phyloP scores from a whole-genome alignment of 2,329 filamentous ascomycete species.

The Acephala macrosclerotiorum region DNA sequence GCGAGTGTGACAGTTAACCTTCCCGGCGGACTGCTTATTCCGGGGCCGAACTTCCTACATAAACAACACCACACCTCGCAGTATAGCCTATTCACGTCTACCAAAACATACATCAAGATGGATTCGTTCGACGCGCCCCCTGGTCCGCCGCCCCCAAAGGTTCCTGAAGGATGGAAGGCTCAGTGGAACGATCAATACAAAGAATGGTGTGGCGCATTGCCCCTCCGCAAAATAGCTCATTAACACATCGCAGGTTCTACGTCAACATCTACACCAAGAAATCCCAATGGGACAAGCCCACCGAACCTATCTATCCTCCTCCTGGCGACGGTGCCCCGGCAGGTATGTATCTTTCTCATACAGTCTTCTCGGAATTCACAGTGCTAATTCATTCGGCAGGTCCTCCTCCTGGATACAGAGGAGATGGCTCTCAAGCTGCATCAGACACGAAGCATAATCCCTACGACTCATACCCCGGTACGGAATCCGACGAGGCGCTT shows the following conservation, averaged over 20 bases:
- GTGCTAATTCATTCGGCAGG: no score
- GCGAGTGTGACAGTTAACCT: constrained; percentile 14
- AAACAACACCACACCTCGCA: constrained; percentile 10
- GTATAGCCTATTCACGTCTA: neutral
- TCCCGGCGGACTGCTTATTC: neutral
- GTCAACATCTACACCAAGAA: constrained; percentile 88
- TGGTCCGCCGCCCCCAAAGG: constrained; percentile 56
- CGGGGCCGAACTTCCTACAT: neutral
- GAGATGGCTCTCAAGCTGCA: constrained; percentile 20
- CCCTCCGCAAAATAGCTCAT: constrained; percentile 15
- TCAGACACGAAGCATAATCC: constrained; percentile 74
- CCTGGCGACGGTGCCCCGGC: constrained; percentile 57
- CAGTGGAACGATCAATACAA: constrained; percentile 89
- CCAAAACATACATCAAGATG: constrained; percentile 30
- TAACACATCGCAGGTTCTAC: constrained; percentile 73
- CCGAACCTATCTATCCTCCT: constrained; percentile 68
- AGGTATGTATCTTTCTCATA: no score
- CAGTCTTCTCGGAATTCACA: no score
- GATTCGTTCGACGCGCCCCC: constrained; percentile 41
- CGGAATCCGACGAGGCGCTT: constrained; percentile 74
- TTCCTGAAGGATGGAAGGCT: constrained; percentile 83
- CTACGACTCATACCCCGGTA: constrained; percentile 54
- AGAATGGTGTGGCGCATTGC: constrained; percentile 67
- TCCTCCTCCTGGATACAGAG: constrained; percentile 67
- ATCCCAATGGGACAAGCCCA: constrained; percentile 90